A percentile compares a stretch with the other conserved stretches of the same genome.
Conservation (phyloP, 2,329 filamentous ascomycete species). For the Epichloe elymi region DNA sequence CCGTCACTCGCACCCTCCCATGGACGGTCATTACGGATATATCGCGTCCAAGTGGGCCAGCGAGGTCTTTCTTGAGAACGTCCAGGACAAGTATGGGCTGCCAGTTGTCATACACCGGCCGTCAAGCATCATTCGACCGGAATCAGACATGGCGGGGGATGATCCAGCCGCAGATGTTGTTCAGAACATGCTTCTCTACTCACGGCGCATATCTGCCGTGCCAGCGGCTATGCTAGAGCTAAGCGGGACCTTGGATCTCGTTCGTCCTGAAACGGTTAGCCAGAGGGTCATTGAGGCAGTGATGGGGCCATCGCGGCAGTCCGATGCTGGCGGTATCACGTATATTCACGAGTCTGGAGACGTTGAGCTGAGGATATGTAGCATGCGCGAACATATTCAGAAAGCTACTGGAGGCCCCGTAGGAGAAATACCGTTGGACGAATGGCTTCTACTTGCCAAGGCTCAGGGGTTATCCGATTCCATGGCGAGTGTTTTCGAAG, state of each 20-base stretch:
- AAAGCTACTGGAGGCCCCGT: background rate
- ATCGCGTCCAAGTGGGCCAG: slow-evolving; percentile 20
- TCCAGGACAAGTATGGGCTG: background rate
- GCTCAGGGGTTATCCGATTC: background rate
- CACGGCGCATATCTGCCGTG: background rate
- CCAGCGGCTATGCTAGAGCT: background rate
- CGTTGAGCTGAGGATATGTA: background rate
- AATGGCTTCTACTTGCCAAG: background rate
- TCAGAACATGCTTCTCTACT: background rate
- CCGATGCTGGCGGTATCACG: background rate
- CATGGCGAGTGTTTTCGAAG: background rate
- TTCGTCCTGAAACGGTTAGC: background rate
- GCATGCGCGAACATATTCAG: background rate
- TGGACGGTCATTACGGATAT: slow-evolving; percentile 16
- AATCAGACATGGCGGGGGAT: background rate
- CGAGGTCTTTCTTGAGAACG: slow-evolving; percentile 17
- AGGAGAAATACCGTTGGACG: background rate
- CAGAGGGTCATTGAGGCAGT: background rate
- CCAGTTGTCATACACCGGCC: slow-evolving; percentile 8
- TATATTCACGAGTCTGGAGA: background rate
- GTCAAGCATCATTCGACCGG: slow-evolving; percentile 3
- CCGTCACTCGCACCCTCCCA: slow-evolving; percentile 1
- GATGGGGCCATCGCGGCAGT: background rate
- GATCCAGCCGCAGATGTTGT: background rate
- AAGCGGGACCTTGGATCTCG: background rate